Percentiles rank a stretch among this genome's conserved stretches.
Conservation (phyloP, 495 filamentous ascomycete genomes). For the Neurospora pannonica region DNA sequence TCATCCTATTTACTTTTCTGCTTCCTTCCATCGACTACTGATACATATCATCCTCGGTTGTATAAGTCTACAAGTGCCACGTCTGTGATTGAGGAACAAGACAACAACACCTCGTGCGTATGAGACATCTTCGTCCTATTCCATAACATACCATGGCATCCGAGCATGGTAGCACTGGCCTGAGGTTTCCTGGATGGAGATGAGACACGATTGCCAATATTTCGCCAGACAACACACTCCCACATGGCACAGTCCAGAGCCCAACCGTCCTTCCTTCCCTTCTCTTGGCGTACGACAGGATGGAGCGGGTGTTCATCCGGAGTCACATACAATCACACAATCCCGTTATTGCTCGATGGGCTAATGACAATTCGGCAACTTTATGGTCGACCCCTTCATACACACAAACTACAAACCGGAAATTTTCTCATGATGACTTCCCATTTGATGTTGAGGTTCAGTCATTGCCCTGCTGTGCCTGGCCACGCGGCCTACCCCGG, state of each 20-base stretch:
- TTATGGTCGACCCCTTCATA: not conserved
- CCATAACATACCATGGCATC: not conserved
- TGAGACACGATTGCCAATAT: not conserved
- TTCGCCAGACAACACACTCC: not conserved
- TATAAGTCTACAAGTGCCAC: not conserved
- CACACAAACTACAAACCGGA: not conserved
- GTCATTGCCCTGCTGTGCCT: not conserved
- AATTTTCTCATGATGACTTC: not conserved
- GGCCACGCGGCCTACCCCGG: not conserved
- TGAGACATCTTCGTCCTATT: not conserved
- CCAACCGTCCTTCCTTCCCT: not conserved
- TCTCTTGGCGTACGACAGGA: not conserved
- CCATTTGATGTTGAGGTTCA: not conserved
- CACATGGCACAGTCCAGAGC: not conserved
- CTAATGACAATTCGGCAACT: not conserved
- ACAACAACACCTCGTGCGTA: not conserved
- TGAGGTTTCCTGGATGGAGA: not conserved
- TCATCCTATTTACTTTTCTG: not conserved
- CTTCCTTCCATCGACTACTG: not conserved
- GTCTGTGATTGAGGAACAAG: not conserved
- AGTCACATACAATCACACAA: not conserved
- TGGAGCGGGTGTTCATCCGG: not conserved
- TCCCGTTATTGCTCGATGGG: not conserved
- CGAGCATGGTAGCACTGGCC: not conserved
- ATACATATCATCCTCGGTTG: not conserved